Percentiles rank a stretch among this genome's conserved stretches.
These are phyloP conservation scores for Teratosphaeria epicoccoides DNA, from an alignment of 2,329 filamentous ascomycete species.

Conservation along the genomic window DNA sequence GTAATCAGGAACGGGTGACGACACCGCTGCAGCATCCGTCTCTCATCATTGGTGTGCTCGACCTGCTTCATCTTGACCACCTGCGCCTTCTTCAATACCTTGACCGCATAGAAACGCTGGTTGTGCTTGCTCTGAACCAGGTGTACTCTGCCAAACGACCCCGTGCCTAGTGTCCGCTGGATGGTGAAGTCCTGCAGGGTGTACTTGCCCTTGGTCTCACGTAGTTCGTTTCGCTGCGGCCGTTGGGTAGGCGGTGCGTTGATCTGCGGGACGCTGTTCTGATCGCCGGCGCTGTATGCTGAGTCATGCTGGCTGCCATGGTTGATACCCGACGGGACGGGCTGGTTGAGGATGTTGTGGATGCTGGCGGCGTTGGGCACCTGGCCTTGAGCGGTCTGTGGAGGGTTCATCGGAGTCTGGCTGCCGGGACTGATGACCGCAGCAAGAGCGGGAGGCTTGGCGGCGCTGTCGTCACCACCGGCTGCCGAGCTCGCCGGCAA, in stretches of 20 bases:
- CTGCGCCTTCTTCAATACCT: constrained; percentile 96
- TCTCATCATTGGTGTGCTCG: constrained; percentile 97
- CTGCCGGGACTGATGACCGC: background rate
- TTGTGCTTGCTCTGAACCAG: constrained; percentile 97
- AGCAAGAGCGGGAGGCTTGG: constrained; percentile 1
- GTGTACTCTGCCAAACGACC: constrained; percentile 93
- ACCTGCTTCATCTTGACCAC: constrained; percentile 99
- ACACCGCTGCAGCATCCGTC: constrained; percentile 88
- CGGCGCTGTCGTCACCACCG: background rate
- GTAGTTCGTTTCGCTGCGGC: constrained; percentile 27
- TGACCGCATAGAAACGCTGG: constrained; percentile 94
- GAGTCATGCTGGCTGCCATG: constrained; percentile 32
- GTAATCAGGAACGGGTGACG: constrained; percentile 98
- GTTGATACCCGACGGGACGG: constrained; percentile 69
- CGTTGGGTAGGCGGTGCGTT: constrained; percentile 25
- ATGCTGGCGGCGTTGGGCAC: constrained; percentile 15
- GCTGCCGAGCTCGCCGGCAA: background rate
- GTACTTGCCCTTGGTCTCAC: constrained; percentile 95
- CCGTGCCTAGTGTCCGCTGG: constrained; percentile 83
- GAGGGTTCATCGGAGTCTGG: constrained; percentile 10
- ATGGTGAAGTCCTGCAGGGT: constrained; percentile 83
- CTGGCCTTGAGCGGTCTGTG: constrained; percentile 25
- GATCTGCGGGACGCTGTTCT: constrained; percentile 10
- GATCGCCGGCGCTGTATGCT: constrained; percentile 27
- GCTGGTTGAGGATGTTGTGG: constrained; percentile 58